phyloP scores from a whole-genome alignment of 2,329 filamentous ascomycete species.

The Thyridium curvatum region DNA sequence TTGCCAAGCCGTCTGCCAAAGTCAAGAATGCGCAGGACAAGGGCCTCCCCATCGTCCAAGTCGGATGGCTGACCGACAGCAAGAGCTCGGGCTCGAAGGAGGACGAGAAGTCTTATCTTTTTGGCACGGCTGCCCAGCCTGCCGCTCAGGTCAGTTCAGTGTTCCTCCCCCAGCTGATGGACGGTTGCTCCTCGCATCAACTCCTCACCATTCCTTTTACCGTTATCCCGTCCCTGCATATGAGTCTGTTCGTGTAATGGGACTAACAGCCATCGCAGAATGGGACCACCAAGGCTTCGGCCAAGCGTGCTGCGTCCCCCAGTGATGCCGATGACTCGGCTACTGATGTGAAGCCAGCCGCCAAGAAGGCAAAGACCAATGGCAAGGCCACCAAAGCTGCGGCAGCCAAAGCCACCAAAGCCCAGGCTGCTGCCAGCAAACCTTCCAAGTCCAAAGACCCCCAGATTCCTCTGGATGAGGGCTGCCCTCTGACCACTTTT shows the following conservation, averaged over 20 bases:
- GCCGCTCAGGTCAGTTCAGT: conserved; percentile 1
- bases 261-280: conserved; percentile 15
- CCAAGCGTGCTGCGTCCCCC: conserved; percentile 17
- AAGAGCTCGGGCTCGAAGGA: conserved; percentile 32
- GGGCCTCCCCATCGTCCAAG: conserved; percentile 46
- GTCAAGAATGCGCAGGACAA: conserved; percentile 39
- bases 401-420: conserved; percentile 5
- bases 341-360: conserved; percentile 23
- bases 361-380: conserved; percentile 10
- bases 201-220: too few relatives aligned
- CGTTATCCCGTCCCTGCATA: too few relatives aligned
- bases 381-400: conserved; percentile 21
- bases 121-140: conserved; percentile 1
- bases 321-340: conserved; percentile 14
- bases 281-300: conserved; percentile 1
- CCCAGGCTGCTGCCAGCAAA: conserved; percentile 23
- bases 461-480: conserved; percentile 45
- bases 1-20: conserved; percentile 42
- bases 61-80: conserved; percentile 59
- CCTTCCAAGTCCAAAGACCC: conserved; percentile 38
- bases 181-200: too few relatives aligned
- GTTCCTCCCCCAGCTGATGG: conserved; percentile 4
- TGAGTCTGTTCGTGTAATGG: too few relatives aligned
- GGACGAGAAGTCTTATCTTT: conserved; percentile 17
- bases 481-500: conserved; percentile 26